Percentiles rank a stretch among this genome's conserved stretches.
These are phyloP conservation scores for Thalassiosira hispida DNA, from an alignment of 352 stramenopile species.

Conservation along the genomic window DNA sequence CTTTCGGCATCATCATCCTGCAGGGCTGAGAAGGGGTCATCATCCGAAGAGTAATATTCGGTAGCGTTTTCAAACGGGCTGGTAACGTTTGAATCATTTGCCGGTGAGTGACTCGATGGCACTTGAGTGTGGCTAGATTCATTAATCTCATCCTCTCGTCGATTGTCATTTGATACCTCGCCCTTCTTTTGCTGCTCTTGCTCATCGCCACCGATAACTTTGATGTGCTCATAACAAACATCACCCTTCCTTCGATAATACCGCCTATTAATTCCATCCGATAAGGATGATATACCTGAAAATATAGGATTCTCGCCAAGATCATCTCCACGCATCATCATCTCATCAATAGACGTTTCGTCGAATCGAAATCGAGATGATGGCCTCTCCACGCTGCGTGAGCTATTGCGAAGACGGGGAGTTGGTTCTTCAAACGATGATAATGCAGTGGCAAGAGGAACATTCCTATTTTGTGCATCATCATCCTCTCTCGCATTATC, in stretches of 20 bases:
- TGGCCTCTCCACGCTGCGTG: not conserved
- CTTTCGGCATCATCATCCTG: conserved; percentile 1
- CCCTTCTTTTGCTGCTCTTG: not conserved
- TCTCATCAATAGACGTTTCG: too few relatives aligned
- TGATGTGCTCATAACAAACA: conserved; percentile 10
- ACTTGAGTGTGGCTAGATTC: not conserved
- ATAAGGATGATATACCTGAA: conserved; percentile 7
- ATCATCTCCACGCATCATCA: not conserved
- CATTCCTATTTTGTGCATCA: not conserved
- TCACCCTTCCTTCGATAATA: conserved; percentile 11
- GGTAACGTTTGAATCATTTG: not conserved
- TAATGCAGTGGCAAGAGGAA: not conserved
- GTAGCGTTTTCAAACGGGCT: not conserved
- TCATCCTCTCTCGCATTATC: not conserved
- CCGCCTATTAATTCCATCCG: not conserved
- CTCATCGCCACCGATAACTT: not conserved
- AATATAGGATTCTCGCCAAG: conserved; percentile 5
- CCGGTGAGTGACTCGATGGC: not conserved
- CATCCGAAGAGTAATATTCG: conserved; percentile 23
- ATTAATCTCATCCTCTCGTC: not conserved
- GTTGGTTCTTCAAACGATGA: not conserved
- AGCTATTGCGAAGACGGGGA: not conserved
- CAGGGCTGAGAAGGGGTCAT: conserved; percentile 25
- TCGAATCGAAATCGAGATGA: not conserved
- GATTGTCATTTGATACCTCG: not conserved